Evolutionary conservation across 129 eudicot genomes (phyloP).

Genomic region (Kitagawia praeruptora): DNA sequence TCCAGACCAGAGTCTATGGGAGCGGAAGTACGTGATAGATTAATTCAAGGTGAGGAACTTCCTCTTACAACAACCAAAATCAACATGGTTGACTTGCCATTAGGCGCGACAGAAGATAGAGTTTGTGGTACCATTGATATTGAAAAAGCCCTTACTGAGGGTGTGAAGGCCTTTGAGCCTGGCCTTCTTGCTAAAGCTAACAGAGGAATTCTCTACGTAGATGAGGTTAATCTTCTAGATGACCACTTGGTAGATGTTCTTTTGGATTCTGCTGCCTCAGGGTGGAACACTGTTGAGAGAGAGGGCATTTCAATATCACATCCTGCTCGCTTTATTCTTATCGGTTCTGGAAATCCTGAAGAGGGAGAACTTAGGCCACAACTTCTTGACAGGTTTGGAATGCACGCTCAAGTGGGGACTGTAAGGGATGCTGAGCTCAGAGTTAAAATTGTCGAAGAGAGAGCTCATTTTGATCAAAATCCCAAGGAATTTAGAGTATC

Average conservation of each 20-base stretch:
- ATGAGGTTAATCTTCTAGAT: constrained; percentile 75
- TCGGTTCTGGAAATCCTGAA: constrained; percentile 79
- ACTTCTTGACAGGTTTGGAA: constrained; percentile 79
- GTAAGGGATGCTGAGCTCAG: constrained; percentile 84
- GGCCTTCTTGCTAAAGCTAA: constrained; percentile 95
- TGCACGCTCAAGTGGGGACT: constrained; percentile 92
- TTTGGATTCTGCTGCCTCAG: constrained; percentile 90
- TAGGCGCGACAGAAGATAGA: constrained; percentile 91
- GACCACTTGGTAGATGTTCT: constrained; percentile 85
- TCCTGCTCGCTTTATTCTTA: constrained; percentile 79
- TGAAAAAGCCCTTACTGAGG: constrained; percentile 86
- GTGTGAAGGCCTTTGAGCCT: constrained; percentile 92
- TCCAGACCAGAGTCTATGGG: constrained; percentile 87
- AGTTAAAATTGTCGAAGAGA: constrained; percentile 83
- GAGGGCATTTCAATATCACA: constrained; percentile 90
- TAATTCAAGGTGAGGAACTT: constrained; percentile 60
- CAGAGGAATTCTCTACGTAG: constrained; percentile 74
- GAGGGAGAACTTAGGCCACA: constrained; percentile 89
- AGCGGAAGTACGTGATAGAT: constrained; percentile 74
- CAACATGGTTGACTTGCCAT: constrained; percentile 96
- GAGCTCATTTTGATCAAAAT: constrained; percentile 72
- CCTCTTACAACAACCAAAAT: constrained; percentile 54
- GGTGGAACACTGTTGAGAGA: constrained; percentile 88
- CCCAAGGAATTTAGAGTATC: constrained; percentile 66
- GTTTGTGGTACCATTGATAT: constrained; percentile 94